Base-by-base conservation (phyloP, 768 basidiomycete genomes). In the Lentinus tigrinus region DNA sequence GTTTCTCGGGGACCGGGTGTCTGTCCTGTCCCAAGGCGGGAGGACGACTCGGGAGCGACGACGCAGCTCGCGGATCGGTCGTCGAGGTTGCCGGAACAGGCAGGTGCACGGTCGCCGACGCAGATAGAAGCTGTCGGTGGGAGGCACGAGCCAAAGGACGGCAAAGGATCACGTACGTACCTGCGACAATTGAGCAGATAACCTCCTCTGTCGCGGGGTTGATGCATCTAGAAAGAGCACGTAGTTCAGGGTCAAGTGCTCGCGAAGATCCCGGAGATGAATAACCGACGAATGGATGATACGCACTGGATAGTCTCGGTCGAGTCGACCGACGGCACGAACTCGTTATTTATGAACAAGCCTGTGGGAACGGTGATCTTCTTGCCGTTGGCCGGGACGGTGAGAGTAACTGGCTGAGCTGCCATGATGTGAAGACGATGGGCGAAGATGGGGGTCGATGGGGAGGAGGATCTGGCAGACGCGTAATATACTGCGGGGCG, bases 281-380 rank as follows among this genome's bases (percentile, higher is more conserved):
- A n/a, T n/a, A n/a, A n/a, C n/a, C n/a, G n/a, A n/a, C n/a, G n/a
- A n/a, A 42, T n/a, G 36, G 27, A 11, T 4, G 13, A n/a, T 36
- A 71, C 84, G 63, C 64, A 91, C 89, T 81, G 69, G 68, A 93
- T 83, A 43, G 78, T 70, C 55, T 89, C 87, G 14, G 75, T 67
- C 31, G 85, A 88, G 65, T 91, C 88, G 24, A 80, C 78, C 6
- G 89, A 91, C n/a, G 84, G 71, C 27, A 91, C 88, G 66, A 93
- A 95, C 68, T 93, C 82, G 70, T 92, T 93, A 78, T 95, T 87
- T 74, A 98, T 95, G 77, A 92, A 98, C 24, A 96, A 79, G 17
- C 93, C 93, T 7, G 90, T 92, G 10, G 87, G 87, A 37, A 95
- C 78, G 36, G 76, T 75, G 49, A 92, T 76, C 65, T 75, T 69